Percentiles rank a stretch among this genome's conserved stretches.
phyloP scores from a whole-genome alignment of 2,329 filamentous ascomycete genomes.

The Ilyonectria robusta region DNA sequence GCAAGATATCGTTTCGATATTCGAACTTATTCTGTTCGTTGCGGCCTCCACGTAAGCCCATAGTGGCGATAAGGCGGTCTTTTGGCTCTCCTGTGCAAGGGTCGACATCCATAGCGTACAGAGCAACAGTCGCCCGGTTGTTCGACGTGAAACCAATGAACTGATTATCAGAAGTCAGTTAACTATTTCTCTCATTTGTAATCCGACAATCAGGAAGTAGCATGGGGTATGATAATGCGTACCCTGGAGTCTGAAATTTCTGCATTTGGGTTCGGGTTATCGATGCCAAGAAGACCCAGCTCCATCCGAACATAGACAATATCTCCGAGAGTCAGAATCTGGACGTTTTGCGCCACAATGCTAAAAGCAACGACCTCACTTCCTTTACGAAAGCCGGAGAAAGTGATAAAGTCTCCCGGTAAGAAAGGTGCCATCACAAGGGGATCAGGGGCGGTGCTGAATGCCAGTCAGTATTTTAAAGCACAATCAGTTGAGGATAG shows the following conservation, averaged over 20 bases:
- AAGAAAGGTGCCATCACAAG: constrained; percentile 55
- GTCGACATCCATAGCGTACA: constrained; percentile 55
- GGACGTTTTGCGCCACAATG: constrained; percentile 55
- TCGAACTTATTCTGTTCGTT: constrained; percentile 56
- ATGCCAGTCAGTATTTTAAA: neutral
- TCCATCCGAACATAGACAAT: constrained; percentile 55
- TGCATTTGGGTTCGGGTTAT: constrained; percentile 52
- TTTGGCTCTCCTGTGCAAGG: constrained; percentile 54
- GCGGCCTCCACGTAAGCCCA: constrained; percentile 46
- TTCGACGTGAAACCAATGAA: constrained; percentile 55
- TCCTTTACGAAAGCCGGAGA: constrained; percentile 50
- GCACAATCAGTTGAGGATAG: neutral
- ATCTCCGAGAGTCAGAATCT: constrained; percentile 51
- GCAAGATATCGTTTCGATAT: constrained; percentile 51
- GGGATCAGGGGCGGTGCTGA: constrained; percentile 52
- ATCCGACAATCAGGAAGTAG: neutral
- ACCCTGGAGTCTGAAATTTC: constrained; percentile 55
- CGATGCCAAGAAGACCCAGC: constrained; percentile 52
- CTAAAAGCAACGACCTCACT: constrained; percentile 53
- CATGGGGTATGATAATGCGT: constrained; percentile 20
- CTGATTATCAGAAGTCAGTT: constrained; percentile 26
- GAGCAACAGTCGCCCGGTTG: constrained; percentile 48
- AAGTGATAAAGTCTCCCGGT: constrained; percentile 55
- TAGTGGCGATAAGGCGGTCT: constrained; percentile 52
- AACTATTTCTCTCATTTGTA: neutral